Evolutionary conservation across 2,329 filamentous ascomycete species (phyloP), one percentile per base, ranked within the genome.

Genomic region (Cladophialophora bantiana): DNA sequence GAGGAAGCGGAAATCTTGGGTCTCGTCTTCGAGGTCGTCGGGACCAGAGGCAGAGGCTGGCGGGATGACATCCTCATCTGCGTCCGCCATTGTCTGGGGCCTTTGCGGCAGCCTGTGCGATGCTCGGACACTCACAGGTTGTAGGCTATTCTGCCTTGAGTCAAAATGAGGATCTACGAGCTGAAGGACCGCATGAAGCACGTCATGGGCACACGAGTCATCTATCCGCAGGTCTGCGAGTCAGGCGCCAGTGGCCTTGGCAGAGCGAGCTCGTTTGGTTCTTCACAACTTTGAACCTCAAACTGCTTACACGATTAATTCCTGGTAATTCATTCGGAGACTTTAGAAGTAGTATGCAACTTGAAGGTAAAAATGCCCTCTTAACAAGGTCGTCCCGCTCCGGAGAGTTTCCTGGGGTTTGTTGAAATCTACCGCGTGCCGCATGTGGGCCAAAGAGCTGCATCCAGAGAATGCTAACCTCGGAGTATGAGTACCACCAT

Each of bases 1-100:
- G 48, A 90, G 89, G 69, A 94, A 89, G 70, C 91, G 89, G 78
- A 94, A 97, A 80, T 98, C 94, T 74, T 94, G 93, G 1, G 89
- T 87, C 77, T 94, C 91, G 73, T 97, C 94, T 48, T 90, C 90
- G 61, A 89, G 84, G 68, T 88, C 88, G 56, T 88, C 84, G 64
- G 91, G 88, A n/a, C 76, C 71, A 53, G 42, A 55, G 31, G 74
- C 74, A 56, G 61, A 56, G 35, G 53, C 34, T 4, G 54, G 32
- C 9, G 75, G 74, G 45, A 81, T 75, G 42, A 72, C 76, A 59
- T 80, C 80, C 71, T 82, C 80, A 59, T 82, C 81, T 62, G 75
- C 76, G 71, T 82, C 80, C 2, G 79, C 80, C 80, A 82, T 82
- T 20, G 40, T 34, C 31, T 1, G 35, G 12, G 34, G 5, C 34